Evolutionary conservation across 169 alveolate genomes (phyloP), one percentile per base, ranked within the genome.

Genomic region (Plasmodium relictum): DNA sequence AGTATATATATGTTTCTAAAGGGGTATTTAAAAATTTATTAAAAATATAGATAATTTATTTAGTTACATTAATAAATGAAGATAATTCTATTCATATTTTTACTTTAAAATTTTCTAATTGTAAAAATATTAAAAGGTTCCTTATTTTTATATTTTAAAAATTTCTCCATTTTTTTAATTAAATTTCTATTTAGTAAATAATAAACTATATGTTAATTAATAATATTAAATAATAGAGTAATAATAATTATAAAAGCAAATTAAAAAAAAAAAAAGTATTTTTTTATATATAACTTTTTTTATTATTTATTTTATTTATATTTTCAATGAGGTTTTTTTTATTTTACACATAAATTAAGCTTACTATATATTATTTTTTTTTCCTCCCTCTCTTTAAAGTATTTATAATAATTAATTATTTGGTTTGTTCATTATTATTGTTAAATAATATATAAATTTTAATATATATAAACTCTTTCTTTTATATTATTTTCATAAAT

Each of bases 101-200:
- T 71, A 50, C 83, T 71, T 52, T 68, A 71, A 71, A 50, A 71
- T 39, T 48, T 50, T 45, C 52, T 71, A 58, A 50, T 12, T 71
- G 65, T 22, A 41, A 71, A 58, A 54, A 1, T 71, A n/a, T 50
- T 56, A 56, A 31, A 58, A 71, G 83, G 31, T 71, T 71, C 44
- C 68, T 71, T 58, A 71, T 39, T 50, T 31, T 31, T 31, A 31
- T 31, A 2, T 71, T 52, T 71, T 37, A 71, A 71, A 71, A 50
- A 37, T 12, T 71, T 71, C 68, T 52, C 83, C 83, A 71, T 71
- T 39, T 71, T 71, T n/a, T 48, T 58, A 71, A 37, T 52, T 71
- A 66, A 44, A 52, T 26, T 52, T 71, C 65, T n/a, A 22, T 52
- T 71, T 50, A 71, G 56, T 16, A 71, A 48, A 41, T 41, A 16